These are phyloP conservation scores for Neoconidiobolus thromboides DNA, from an alignment of 371 early-diverging fungal species.

Conservation along the genomic window DNA sequence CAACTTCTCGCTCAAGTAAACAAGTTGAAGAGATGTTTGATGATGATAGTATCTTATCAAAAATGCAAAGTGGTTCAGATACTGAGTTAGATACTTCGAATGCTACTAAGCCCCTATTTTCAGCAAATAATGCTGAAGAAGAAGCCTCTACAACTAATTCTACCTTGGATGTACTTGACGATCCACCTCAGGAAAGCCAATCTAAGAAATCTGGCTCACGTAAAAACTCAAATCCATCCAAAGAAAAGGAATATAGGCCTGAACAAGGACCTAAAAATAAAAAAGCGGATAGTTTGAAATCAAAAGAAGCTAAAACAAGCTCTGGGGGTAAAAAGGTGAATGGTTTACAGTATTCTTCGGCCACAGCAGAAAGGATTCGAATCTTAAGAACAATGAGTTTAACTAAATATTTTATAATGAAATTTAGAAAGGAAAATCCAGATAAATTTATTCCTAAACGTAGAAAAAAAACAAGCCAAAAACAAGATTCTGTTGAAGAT, in stretches of 20 bases:
- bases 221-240: not conserved
- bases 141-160: not conserved
- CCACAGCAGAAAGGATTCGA: not conserved
- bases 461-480: too few species aligned
- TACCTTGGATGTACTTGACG: not conserved
- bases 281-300: not conserved
- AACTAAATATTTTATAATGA: slow-evolving; percentile 1
- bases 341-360: not conserved
- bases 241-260: not conserved
- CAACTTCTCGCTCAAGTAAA: not conserved
- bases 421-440: not conserved
- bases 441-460: too few species aligned
- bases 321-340: not conserved
- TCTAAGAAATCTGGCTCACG: not conserved
- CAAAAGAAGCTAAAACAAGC: not conserved
- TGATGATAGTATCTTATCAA: not conserved
- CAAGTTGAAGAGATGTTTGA: not conserved
- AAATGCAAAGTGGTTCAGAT: not conserved
- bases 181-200: not conserved
- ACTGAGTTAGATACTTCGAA: not conserved
- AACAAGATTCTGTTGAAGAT: too few species aligned
- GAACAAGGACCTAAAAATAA: not conserved
- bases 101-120: not conserved
- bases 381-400: slow-evolving; percentile 1
- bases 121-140: not conserved